These are phyloP conservation scores for Metschnikowia noctiluminum DNA, from an alignment of 805 yeast species.

Conservation along the genomic window DNA sequence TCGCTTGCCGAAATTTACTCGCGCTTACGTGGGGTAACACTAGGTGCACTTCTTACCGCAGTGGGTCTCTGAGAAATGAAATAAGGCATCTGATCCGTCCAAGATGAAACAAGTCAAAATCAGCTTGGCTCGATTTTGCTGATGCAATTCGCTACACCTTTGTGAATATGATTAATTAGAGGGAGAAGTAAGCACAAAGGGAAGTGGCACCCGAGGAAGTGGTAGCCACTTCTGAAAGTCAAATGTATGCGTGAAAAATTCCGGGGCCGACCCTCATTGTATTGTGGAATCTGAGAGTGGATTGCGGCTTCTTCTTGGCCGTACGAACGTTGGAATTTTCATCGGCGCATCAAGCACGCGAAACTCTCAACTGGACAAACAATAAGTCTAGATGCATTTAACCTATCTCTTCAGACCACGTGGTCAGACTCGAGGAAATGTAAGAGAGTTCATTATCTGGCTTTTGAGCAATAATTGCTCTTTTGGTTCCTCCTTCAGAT, in stretches of 20 bases:
- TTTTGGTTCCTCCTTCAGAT: no score
- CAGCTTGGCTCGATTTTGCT: not conserved
- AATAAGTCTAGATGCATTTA: no score
- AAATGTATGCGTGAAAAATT: not conserved
- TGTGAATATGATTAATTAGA: no score
- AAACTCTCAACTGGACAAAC: not conserved
- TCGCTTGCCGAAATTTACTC: not conserved
- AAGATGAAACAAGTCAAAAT: not conserved
- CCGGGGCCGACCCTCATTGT: not conserved
- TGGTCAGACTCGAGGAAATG: no score
- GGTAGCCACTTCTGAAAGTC: not conserved
- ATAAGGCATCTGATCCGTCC: not conserved
- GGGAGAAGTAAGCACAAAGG: not conserved
- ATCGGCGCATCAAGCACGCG: not conserved
- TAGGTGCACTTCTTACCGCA: slow-evolving; percentile 1
- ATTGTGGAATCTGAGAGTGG: not conserved
- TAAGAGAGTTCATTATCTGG: no score
- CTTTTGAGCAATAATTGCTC: no score
- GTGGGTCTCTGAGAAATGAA: not conserved
- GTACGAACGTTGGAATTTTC: not conserved
- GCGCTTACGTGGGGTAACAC: slow-evolving; percentile 3
- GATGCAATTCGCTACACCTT: not conserved
- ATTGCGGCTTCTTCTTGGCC: not conserved
- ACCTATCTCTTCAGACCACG: no score
- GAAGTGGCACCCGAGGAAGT: not conserved